These are phyloP conservation scores for Ramularia endophylla DNA, from an alignment of 2,329 filamentous ascomycete species.

Conservation along the genomic window DNA sequence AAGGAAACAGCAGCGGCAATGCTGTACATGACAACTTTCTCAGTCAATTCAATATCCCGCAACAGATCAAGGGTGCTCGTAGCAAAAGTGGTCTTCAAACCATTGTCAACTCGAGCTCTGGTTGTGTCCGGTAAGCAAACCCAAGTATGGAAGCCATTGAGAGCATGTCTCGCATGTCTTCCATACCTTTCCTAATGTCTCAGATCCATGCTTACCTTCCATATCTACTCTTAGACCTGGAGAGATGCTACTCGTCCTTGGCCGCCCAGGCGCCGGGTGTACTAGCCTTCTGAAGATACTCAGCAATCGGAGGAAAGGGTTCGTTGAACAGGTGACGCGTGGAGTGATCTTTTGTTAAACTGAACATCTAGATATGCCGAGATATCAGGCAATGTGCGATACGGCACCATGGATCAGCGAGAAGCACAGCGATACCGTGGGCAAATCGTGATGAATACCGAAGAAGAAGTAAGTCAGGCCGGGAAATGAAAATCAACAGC, in stretches of 20 bases:
- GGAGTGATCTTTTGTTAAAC: too few species aligned
- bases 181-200: too few species aligned
- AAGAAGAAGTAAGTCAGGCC: conserved; percentile 36
- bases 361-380: conserved; percentile 17
- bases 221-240: too few species aligned
- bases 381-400: conserved; percentile 55
- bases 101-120: conserved; percentile 55
- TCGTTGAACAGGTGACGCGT: too few species aligned
- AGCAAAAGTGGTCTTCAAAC: conserved; percentile 30
- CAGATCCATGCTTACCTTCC: too few species aligned
- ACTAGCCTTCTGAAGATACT: conserved; percentile 66
- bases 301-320: conserved; percentile 52
- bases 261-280: conserved; percentile 40
- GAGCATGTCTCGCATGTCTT: too few species aligned
- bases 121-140: conserved; percentile 61
- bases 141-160: too few species aligned
- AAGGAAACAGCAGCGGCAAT: conserved; percentile 3
- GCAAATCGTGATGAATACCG: conserved; percentile 42
- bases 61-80: background rate
- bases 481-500: too few species aligned
- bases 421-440: conserved; percentile 41
- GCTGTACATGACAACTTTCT: conserved; percentile 7
- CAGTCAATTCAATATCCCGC: conserved; percentile 6
- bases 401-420: conserved; percentile 42
- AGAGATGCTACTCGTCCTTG: conserved; percentile 31